These are phyloP conservation scores for Blastobotrys serpentis DNA, from an alignment of 1,139 yeast species.

Conservation along the genomic window DNA sequence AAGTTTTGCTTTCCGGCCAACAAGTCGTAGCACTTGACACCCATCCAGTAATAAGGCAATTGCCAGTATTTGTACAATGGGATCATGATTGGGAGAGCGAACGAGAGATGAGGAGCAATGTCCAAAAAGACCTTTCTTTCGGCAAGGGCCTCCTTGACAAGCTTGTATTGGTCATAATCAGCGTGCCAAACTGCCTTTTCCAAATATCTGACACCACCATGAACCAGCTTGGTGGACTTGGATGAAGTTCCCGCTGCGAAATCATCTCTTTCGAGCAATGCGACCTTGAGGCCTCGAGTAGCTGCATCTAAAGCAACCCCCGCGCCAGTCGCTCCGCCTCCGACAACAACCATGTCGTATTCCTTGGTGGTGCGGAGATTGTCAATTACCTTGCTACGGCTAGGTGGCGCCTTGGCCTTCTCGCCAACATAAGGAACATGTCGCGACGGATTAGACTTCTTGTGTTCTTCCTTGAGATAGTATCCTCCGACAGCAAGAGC, in stretches of 20 bases:
- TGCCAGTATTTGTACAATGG: constrained; percentile 97
- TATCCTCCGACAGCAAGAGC: constrained; percentile 8
- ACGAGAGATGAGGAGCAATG: constrained; percentile 90
- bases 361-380: constrained; percentile 30
- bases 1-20: constrained; percentile 89
- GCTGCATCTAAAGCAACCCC: constrained; percentile 94
- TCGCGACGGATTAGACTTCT: neutral
- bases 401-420: constrained; percentile 28
- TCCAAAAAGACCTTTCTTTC: constrained; percentile 87
- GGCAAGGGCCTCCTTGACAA: constrained; percentile 90
- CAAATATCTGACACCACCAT: constrained; percentile 93
- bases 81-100: constrained; percentile 87
- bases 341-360: constrained; percentile 80
- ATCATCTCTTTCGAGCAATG: constrained; percentile 81
- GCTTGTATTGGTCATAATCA: constrained; percentile 85
- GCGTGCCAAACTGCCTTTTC: constrained; percentile 88
- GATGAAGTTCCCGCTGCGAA: constrained; percentile 93
- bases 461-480: constrained; percentile 1
- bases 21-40: constrained; percentile 89
- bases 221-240: constrained; percentile 95
- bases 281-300: constrained; percentile 86
- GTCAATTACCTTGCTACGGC: constrained; percentile 28
- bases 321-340: constrained; percentile 96
- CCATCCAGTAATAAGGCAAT: constrained; percentile 89
- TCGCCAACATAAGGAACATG: constrained; percentile 15